phyloP scores from a whole-genome alignment of 148 eudicot species.

The Amaranthus hypochondriacus region DNA sequence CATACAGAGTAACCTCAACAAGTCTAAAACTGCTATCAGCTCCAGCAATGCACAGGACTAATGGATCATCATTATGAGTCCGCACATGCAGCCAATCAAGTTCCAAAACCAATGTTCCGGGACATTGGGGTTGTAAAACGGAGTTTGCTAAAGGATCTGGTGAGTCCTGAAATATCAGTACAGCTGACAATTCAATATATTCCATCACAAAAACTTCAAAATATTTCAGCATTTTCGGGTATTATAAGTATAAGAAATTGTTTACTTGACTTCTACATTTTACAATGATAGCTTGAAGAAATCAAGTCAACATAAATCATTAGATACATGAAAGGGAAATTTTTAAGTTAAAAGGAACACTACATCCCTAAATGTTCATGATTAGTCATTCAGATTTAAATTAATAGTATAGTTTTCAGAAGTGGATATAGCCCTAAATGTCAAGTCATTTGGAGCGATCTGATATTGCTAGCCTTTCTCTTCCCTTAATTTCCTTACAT shows the following conservation, averaged over 20 bases:
- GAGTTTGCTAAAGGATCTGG: slow-evolving; percentile 93
- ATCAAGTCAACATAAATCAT: too few relatives aligned
- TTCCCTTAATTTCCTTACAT: background rate
- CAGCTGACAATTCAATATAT: background rate
- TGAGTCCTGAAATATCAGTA: slow-evolving; percentile 65
- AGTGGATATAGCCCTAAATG: background rate
- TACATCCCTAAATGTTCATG: background rate
- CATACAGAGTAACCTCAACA: slow-evolving; percentile 87
- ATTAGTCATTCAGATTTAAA: too few relatives aligned
- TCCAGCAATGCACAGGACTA: slow-evolving; percentile 92
- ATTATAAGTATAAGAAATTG: background rate
- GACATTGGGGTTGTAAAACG: slow-evolving; percentile 77
- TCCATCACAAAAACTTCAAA: background rate
- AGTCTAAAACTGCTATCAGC: slow-evolving; percentile 99
- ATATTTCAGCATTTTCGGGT: background rate
- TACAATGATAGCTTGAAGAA: background rate
- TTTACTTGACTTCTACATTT: background rate
- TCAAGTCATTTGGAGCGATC: background rate
- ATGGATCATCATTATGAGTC: slow-evolving; percentile 78
- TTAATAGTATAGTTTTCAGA: too few relatives aligned
- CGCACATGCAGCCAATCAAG: slow-evolving; percentile 96
- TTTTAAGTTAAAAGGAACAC: background rate
- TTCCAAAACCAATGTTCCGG: slow-evolving; percentile 94
- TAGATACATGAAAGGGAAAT: too few relatives aligned
- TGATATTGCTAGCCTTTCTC: background rate